Percentiles rank a stretch among this genome's conserved stretches.
Evolutionary conservation across 345 rosid species (phyloP).

Genomic region (Reutealis trisperma): DNA sequence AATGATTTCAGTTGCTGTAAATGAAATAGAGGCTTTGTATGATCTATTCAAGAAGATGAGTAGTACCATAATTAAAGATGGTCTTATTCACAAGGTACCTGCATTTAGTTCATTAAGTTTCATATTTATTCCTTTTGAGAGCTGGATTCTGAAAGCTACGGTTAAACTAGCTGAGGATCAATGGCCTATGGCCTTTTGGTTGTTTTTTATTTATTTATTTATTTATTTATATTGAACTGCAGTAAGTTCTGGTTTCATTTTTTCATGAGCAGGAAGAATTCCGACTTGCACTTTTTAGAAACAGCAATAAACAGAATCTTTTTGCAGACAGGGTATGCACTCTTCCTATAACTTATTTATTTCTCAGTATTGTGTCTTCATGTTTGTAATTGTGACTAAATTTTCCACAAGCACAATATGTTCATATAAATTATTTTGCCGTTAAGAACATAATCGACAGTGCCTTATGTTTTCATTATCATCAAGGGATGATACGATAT

Average conservation of each 20-base stretch:
- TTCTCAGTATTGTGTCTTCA: not conserved
- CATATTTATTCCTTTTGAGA: not conserved
- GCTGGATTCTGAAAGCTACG: too few relatives aligned
- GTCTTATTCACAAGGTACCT: constrained; percentile 63
- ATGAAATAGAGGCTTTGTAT: constrained; percentile 74
- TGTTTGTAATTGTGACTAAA: not conserved
- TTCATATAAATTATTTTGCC: not conserved
- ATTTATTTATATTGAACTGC: not conserved
- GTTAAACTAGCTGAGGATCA: not conserved
- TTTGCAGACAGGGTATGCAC: constrained; percentile 77
- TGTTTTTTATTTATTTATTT: too few relatives aligned
- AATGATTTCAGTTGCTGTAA: constrained; percentile 54
- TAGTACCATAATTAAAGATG: constrained; percentile 51
- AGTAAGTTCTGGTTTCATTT: not conserved
- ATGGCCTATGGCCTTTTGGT: not conserved
- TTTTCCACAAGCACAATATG: not conserved
- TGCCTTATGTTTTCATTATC: not conserved
- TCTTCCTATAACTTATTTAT: not conserved
- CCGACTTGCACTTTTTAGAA: constrained; percentile 77
- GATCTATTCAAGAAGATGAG: constrained; percentile 71
- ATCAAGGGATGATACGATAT: not conserved
- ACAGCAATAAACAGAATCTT: constrained; percentile 61
- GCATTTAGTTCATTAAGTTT: not conserved
- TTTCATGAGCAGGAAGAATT: constrained; percentile 67
- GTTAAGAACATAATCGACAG: not conserved